Percentiles rank a stretch among this genome's conserved stretches.
Evolutionary conservation across 2,329 filamentous ascomycete genomes (phyloP).

Genomic region (Penicillium rolfsii): DNA sequence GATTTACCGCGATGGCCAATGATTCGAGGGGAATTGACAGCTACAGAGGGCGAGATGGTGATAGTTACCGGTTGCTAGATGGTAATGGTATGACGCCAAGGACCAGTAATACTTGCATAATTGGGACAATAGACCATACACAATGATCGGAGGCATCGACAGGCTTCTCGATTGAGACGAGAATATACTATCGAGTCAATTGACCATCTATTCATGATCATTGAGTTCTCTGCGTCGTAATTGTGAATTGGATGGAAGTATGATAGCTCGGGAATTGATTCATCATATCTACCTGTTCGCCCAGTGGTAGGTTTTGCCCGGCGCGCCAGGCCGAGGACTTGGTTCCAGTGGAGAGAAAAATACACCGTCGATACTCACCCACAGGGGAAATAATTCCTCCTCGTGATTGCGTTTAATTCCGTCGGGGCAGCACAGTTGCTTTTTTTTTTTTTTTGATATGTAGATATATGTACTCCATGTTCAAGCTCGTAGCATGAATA

Average conservation of each 20-base stretch:
- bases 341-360: slow-evolving; percentile 4
- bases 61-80: neutral
- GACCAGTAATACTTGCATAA: neutral
- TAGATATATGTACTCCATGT: no score
- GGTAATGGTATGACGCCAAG: neutral
- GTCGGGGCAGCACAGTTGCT: neutral
- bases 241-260: neutral
- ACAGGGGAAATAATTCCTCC: slow-evolving; percentile 6
- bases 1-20: neutral
- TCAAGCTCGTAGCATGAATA: no score
- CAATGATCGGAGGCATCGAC: neutral
- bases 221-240: neutral
- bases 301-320: neutral
- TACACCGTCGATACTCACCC: slow-evolving; percentile 16
- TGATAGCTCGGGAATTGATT: neutral
- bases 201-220: neutral
- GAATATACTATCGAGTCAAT: neutral
- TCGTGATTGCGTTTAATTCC: slow-evolving; percentile 5
- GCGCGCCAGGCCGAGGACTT: neutral
- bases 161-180: neutral
- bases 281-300: slow-evolving; percentile 3
- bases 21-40: neutral
- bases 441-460: neutral
- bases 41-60: neutral
- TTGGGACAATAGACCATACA: neutral